Evolutionary conservation across 2,329 filamentous ascomycete genomes (phyloP).

Genomic region (Fusarium secorum): DNA sequence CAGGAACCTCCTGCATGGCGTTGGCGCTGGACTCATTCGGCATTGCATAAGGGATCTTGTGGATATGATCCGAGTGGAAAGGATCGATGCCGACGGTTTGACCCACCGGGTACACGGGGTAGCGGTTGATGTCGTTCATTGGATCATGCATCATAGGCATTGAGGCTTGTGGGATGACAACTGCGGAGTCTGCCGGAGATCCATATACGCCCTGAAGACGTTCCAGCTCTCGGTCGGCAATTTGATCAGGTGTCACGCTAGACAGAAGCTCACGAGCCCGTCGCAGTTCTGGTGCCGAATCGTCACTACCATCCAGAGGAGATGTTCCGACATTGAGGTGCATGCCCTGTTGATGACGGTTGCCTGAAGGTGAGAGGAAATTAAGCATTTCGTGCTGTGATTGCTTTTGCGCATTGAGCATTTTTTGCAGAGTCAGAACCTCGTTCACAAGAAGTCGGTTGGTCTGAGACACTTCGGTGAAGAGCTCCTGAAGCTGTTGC

Average conservation of each 20-base stretch:
- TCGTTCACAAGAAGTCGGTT: conserved; percentile 70
- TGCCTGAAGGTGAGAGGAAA: conserved; percentile 58
- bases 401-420: conserved; percentile 65
- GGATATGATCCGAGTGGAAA: conserved; percentile 91
- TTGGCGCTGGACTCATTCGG: conserved; percentile 62
- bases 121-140: conserved; percentile 62
- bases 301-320: conserved; percentile 54
- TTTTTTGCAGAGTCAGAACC: conserved; percentile 67
- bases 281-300: conserved; percentile 61
- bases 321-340: conserved; percentile 49
- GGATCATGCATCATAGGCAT: conserved; percentile 62
- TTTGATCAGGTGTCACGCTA: conserved; percentile 59
- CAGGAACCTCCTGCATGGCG: conserved; percentile 50
- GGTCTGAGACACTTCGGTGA: conserved; percentile 75
- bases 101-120: conserved; percentile 89
- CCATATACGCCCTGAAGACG: conserved; percentile 63
- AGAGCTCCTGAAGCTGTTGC: conserved; percentile 84
- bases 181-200: conserved; percentile 62
- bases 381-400: conserved; percentile 66
- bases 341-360: conserved; percentile 48
- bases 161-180: conserved; percentile 50
- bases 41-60: conserved; percentile 87
- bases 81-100: conserved; percentile 92
- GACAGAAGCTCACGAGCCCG: conserved; percentile 65
- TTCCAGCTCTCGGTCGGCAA: conserved; percentile 63